Conservation (phyloP, 2,329 filamentous ascomycete species). For the Bipolaris sorokiniana region DNA sequence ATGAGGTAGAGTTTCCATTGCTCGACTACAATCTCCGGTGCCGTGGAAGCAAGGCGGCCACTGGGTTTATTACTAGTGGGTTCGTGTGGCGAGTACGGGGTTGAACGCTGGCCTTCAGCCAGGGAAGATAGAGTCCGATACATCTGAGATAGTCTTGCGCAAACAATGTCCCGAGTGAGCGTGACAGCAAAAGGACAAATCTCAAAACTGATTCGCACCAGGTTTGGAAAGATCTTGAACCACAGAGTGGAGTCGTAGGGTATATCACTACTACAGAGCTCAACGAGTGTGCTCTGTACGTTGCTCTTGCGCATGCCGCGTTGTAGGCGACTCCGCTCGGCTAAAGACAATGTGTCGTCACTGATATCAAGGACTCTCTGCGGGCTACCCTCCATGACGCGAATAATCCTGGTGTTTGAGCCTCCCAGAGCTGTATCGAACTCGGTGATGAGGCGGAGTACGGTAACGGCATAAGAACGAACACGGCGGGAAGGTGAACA, state of each 20-base stretch:
- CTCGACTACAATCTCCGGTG: conserved; percentile 87
- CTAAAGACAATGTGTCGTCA: conserved; percentile 87
- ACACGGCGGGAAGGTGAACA: conserved; percentile 94
- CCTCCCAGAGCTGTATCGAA: conserved; percentile 90
- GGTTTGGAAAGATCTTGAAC: conserved; percentile 97
- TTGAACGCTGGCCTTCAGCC: conserved; percentile 67
- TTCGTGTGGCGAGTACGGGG: conserved; percentile 64
- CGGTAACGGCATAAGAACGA: conserved; percentile 87
- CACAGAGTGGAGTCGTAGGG: conserved; percentile 94
- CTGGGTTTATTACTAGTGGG: conserved; percentile 61
- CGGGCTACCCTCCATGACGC: conserved; percentile 89
- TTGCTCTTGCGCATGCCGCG: conserved; percentile 86
- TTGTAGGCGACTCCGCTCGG: conserved; percentile 89
- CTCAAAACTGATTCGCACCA: conserved; percentile 88
- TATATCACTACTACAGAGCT: conserved; percentile 93
- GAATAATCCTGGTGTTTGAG: conserved; percentile 80
- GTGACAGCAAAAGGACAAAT: conserved; percentile 91
- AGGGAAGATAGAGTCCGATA: conserved; percentile 81
- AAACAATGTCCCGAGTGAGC: conserved; percentile 88
- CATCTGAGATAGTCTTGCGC: conserved; percentile 90
- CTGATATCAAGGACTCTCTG: conserved; percentile 89
- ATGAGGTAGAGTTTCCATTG: conserved; percentile 98
- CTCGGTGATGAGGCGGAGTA: conserved; percentile 88
- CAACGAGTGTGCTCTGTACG: conserved; percentile 83
- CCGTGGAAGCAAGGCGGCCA: conserved; percentile 66